A percentile compares a stretch with the other conserved stretches of the same genome.
Conservation (phyloP, 2,329 filamentous ascomycete species). For the Fusarium sp. region DNA sequence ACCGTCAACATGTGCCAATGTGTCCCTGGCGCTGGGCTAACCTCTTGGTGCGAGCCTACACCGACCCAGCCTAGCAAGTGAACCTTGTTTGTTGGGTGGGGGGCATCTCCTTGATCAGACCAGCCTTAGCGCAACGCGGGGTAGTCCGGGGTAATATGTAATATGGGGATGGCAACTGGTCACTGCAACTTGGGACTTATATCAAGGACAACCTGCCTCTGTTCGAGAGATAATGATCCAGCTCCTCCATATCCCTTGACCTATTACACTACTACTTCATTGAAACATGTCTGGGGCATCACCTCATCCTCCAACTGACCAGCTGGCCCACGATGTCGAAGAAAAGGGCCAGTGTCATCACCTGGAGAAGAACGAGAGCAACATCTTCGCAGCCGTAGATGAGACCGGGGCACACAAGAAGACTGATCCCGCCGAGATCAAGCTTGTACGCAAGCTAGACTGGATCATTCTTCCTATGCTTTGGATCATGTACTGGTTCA, state of each 20-base stretch:
- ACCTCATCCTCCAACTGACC: background rate
- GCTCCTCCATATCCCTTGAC: background rate
- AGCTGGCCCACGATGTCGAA: slow-evolving; percentile 13
- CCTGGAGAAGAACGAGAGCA: slow-evolving; percentile 22
- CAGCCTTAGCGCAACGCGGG: slow-evolving; percentile 21
- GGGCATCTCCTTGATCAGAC: background rate
- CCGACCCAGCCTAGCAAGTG: background rate
- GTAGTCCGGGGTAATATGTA: slow-evolving; percentile 34
- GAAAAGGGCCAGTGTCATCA: slow-evolving; percentile 29
- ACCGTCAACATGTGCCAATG: too few species aligned
- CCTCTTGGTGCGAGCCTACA: background rate
- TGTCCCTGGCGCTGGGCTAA: background rate
- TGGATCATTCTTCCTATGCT: slow-evolving; percentile 50
- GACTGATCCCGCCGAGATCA: slow-evolving; percentile 37
- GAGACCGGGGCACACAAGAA: slow-evolving; percentile 38
- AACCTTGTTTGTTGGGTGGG: slow-evolving; percentile 18
- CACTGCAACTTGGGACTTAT: slow-evolving; percentile 8
- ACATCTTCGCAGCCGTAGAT: slow-evolving; percentile 22
- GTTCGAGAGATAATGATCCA: background rate
- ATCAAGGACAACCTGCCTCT: slow-evolving; percentile 12
- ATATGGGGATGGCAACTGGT: slow-evolving; percentile 8
- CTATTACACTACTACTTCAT: background rate
- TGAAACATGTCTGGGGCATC: slow-evolving; percentile 4
- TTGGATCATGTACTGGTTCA: slow-evolving; percentile 61
- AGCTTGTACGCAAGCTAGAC: slow-evolving; percentile 39